Conservation (phyloP, 495 filamentous ascomycete species). For the Trichoderma asperelloides region DNA sequence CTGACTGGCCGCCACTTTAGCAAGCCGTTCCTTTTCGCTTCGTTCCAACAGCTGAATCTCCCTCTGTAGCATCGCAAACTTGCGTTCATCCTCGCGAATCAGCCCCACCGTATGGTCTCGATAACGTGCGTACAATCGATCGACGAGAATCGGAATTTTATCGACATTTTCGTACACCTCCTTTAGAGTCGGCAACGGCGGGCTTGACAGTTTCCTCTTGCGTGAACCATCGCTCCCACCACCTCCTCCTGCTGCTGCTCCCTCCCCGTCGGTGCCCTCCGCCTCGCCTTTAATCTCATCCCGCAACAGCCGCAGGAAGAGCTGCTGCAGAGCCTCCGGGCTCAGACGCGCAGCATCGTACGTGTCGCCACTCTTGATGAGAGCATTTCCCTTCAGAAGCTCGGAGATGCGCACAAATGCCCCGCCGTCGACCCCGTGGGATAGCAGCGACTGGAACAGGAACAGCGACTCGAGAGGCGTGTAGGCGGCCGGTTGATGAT, state of each 20-base stretch:
- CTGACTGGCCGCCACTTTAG: constrained; percentile 21
- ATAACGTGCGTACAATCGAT: constrained; percentile 67
- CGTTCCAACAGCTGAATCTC: constrained; percentile 62
- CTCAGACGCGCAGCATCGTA: constrained; percentile 67
- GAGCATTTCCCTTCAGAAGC: constrained; percentile 57
- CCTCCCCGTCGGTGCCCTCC: constrained; percentile 16
- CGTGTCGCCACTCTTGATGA: constrained; percentile 55
- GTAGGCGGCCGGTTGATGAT: constrained; percentile 50
- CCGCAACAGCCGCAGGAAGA: constrained; percentile 65
- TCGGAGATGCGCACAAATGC: constrained; percentile 68
- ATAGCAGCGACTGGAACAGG: constrained; percentile 75
- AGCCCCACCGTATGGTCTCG: constrained; percentile 53
- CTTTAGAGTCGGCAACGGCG: constrained; percentile 50
- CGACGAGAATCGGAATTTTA: constrained; percentile 58
- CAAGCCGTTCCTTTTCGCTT: constrained; percentile 19
- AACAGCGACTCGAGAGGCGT: constrained; percentile 83
- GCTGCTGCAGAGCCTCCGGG: constrained; percentile 66
- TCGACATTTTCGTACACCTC: constrained; percentile 56
- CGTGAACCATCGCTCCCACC: constrained; percentile 43
- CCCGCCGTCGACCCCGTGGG: constrained; percentile 51
- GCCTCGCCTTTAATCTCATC: constrained; percentile 52
- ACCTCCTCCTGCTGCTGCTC: constrained; percentile 9
- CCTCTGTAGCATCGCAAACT: constrained; percentile 50
- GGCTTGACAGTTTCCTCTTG: constrained; percentile 65
- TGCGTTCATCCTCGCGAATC: constrained; percentile 67